phyloP scores from a whole-genome alignment of 129 eudicot species.

The Silybum marianum region DNA sequence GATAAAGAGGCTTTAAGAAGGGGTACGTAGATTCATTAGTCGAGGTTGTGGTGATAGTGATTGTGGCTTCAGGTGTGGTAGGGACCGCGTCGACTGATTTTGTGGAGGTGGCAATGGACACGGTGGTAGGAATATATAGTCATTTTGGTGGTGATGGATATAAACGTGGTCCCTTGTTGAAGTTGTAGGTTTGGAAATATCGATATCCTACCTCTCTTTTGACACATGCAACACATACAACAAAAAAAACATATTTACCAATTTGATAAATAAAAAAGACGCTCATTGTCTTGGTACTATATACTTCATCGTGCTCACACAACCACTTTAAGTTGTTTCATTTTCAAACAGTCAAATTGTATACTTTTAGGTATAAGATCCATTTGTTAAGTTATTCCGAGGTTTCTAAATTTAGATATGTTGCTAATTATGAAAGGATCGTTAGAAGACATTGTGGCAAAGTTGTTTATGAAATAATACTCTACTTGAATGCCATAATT shows the following conservation, averaged over 20 bases:
- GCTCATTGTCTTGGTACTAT: no score
- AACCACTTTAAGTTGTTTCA: not conserved
- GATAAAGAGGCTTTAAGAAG: not conserved
- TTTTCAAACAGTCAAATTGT: not conserved
- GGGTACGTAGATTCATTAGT: not conserved
- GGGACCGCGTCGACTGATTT: not conserved
- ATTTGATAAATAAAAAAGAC: no score
- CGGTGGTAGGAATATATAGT: not conserved
- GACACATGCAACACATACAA: not conserved
- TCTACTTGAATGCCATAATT: no score
- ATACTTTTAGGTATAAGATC: no score
- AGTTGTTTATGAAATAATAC: no score
- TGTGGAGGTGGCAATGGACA: not conserved
- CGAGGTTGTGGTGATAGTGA: not conserved
- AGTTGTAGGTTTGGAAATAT: not conserved
- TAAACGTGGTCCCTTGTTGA: not conserved
- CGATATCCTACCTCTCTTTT: not conserved
- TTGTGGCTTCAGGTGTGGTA: not conserved
- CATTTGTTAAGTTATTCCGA: no score
- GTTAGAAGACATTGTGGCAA: no score
- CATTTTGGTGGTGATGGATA: not conserved
- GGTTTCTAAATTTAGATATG: no score
- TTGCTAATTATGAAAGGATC: no score
- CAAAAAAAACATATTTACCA: no score
- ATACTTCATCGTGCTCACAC: not conserved